Evolutionary conservation across 2,329 filamentous ascomycete species (phyloP), one percentile per base, ranked within the genome.

Genomic region (Colletotrichum incanum): DNA sequence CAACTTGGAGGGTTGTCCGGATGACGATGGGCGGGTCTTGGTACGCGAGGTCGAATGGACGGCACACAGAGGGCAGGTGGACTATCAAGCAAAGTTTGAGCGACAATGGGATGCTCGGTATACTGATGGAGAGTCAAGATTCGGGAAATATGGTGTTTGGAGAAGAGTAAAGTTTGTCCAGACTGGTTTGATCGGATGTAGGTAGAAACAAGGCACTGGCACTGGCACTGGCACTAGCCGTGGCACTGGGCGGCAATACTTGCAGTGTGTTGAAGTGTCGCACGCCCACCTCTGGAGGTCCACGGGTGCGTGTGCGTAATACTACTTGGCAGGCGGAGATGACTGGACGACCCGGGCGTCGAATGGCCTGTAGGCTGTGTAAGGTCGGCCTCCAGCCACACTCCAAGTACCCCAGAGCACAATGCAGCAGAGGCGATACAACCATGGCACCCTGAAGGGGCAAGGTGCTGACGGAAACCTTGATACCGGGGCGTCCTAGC

Each of bases 241-340:
- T 61, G 59, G 28, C 45, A 50, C 47, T 41, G 43, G 58, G 58
- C 49, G 37, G n/a, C 54, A 34, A 55, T 34, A 14, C 50, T 28
- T 54, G 28, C 18, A 16, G 26, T 26, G 50, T 54, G 28, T 54
- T 54, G n/a, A 28, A 67, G 56, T 68, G 68, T 71, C 50, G 61
- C 65, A 47, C 65, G 20, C 45, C 34, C 26, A 20, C 34, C 61
- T 43, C 34, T 58, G 28, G 34, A 61, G 43, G 54, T 67, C 61
- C 18, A 34, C 49, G 61, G 65, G 70, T 61, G 66, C 47, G 54
- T 62, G 55, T 72, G 67, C 67, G 70, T 72, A 72, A 72, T 72
- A 60, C 60, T 49, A 60, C 70, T 72, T 71, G 70, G 70, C 70
- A 37, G 49, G 70, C 67, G 61, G 70, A 45, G 60, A 56, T 23